phyloP scores from a whole-genome alignment of 257 asterid genomes.

The Leptodermis oblonga region DNA sequence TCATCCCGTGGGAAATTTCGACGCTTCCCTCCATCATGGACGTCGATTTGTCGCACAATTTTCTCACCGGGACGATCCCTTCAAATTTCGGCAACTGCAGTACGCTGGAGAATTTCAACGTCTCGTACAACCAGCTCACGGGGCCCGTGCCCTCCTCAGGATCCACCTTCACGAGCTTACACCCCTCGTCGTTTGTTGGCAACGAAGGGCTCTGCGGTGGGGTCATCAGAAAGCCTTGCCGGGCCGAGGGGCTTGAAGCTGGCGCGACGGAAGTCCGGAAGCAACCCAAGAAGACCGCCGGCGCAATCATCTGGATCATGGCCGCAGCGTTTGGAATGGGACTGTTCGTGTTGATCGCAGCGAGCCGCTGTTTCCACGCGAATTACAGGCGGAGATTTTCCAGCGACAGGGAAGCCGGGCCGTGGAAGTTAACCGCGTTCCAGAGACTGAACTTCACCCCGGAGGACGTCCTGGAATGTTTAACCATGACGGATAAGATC shows the following conservation, averaged over 20 bases:
- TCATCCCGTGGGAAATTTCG: constrained; percentile 94
- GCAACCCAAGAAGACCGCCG: constrained; percentile 56
- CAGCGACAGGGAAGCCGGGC: constrained; percentile 39
- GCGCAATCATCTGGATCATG: constrained; percentile 74
- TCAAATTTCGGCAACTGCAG: constrained; percentile 66
- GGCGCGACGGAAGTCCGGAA: constrained; percentile 32
- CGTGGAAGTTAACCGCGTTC: constrained; percentile 85
- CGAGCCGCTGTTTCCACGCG: constrained; percentile 53
- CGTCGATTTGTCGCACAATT: constrained; percentile 69
- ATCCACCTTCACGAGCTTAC: constrained; percentile 52
- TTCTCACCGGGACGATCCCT: constrained; percentile 73
- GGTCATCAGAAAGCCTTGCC: constrained; percentile 49
- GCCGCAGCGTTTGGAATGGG: constrained; percentile 77
- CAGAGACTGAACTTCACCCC: constrained; percentile 78
- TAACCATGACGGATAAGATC: constrained; percentile 49
- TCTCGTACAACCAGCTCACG: constrained; percentile 77
- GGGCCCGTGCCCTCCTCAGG: constrained; percentile 84
- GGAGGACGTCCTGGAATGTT: constrained; percentile 61
- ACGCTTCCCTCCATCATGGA: constrained; percentile 64
- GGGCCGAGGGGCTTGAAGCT: constrained; percentile 20
- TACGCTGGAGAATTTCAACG: constrained; percentile 75
- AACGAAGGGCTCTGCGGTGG: constrained; percentile 82
- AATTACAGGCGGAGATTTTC: constrained; percentile 40
- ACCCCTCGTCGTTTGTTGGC: constrained; percentile 68
- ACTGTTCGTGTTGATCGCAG: constrained; percentile 50